Evolutionary conservation across 164 flowering plant genomes (phyloP).

Genomic region (Dillenia suffruticosa): DNA sequence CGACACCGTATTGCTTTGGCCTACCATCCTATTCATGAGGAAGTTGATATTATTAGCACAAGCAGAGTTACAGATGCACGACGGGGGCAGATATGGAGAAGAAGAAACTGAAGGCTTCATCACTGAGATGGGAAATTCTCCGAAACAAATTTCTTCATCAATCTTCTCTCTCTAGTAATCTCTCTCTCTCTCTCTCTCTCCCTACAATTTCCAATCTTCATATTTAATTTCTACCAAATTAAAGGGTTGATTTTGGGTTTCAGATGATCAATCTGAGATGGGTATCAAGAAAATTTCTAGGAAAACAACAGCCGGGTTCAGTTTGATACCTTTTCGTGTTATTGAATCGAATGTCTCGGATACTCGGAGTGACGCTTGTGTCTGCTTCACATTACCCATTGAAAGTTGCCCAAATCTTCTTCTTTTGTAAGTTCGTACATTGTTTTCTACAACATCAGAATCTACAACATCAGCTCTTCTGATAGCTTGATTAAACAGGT

Average conservation of each 20-base stretch:
- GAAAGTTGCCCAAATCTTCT: slow-evolving; percentile 38
- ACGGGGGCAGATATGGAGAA: too few species aligned
- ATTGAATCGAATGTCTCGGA: slow-evolving; percentile 3
- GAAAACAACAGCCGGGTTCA: slow-evolving; percentile 48
- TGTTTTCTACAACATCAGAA: neutral
- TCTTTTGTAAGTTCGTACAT: slow-evolving; percentile 38
- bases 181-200: slow-evolving; percentile 14
- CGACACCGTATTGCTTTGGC: too few species aligned
- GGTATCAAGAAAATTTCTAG: slow-evolving; percentile 46
- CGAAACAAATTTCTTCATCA: slow-evolving; percentile 55
- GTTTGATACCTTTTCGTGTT: slow-evolving; percentile 46
- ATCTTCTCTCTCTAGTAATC: slow-evolving; percentile 11
- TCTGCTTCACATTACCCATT: slow-evolving; percentile 67
- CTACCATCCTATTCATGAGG: too few species aligned
- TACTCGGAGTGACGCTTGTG: slow-evolving; percentile 29
- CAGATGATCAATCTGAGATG: slow-evolving; percentile 23
- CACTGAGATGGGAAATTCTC: slow-evolving; percentile 73
- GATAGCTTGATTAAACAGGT: too few species aligned
- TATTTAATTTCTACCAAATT: neutral
- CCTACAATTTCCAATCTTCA: neutral
- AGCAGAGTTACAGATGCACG: too few species aligned
- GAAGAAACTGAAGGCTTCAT: slow-evolving; percentile 26
- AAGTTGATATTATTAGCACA: too few species aligned
- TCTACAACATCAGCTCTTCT: too few species aligned
- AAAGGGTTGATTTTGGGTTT: neutral